Evolutionary conservation across 2,329 filamentous ascomycete species (phyloP), one percentile per base, ranked within the genome.

Genomic region (Exophiala alcalophila): DNA sequence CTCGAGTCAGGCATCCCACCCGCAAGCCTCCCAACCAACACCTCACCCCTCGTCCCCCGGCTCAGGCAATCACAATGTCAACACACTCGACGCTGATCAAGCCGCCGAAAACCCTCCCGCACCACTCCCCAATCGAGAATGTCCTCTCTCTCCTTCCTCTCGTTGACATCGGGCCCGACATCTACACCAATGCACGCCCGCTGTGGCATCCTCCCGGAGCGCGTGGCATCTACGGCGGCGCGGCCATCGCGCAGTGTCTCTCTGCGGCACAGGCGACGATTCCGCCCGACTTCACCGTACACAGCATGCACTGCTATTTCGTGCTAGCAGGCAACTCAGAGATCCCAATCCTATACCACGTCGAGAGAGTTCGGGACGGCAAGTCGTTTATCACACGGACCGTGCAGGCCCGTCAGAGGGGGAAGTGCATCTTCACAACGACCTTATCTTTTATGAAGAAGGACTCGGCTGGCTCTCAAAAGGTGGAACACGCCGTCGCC

Each of bases 281-380:
- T 2, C 83, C 84, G 0, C 53, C 63, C 24, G 74, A 86, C 61
- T 96, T 95, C 66, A 78, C 82, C 47, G 81, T 92, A 35, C 92
- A 98, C 72, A 91, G 84, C 61, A 96, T 94, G 85, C 92, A 98
- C 76, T 97, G 92, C 77, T 98, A 97, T 72, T 98, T 98, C 65
- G 82, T 98, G 23, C 81, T 97, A 2, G 90, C 91, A 4, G 92
- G 92, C 19, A 86, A 91, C 60, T 76, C 80, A 9, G 80, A 84
- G 47, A 83, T 92, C 12, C 91, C 92, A 21, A 85, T 97, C 54
- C 76, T 96, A 50, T 97, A 95, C 70, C 87, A 96, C 62, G 92
- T 98, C 32, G 92, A 97, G 70, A 80, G 86, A 38, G 88, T 98
- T 33, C 83, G 92, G 41, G 88, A 94, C 61, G 92, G 92, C 6